Base-by-base conservation (phyloP, 2,329 filamentous ascomycete species). In the Colletotrichum sp. region DNA sequence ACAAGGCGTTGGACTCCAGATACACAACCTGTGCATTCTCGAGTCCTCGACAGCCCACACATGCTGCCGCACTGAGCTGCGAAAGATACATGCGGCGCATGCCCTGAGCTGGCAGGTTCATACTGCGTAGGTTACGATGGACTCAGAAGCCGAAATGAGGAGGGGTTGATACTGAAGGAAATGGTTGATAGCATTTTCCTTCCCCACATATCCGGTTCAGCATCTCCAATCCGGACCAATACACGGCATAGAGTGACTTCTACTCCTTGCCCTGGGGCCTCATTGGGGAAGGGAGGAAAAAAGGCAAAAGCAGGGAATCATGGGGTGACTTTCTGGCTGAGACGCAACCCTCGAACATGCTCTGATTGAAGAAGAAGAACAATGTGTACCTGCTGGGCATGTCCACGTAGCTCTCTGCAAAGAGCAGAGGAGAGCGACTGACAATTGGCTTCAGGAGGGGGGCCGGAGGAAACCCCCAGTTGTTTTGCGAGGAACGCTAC, bases 301-400 rank as follows among this genome's bases (percentile, higher is more conserved):
- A 28, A 26, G 36, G 38, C 7, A 43, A 69, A 55, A 69, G 64
- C 63, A 26, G 36, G 66, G 48, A 34, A 73, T 34, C 14, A 75
- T 73, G 73, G 73, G 63, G 63, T 69, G 73, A 73, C 32, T 69
- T 68, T 75, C 24, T 52, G 21, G 34, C 70, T 61, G 64, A 55
- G 58, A 59, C 56, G 48, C 36, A 75, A 73, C 43, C 69, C 69
- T 68, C 58, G 56, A 59, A 43, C 73, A 59, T 56, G 69, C 30
- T 59, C 38, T 63, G 34, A 64, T 69, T 73, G 69, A 68, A 26
- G 4, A 55, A 36, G 43, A 63, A 36, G 63, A 64, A 68, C 28
- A 56, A 38, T 64, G n/a, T 65, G 59, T 63, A 69, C 67, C 67
- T 61, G 10, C 30, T 48, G 55, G 56, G 32, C 58, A 75, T 64